Evolutionary conservation across 78 protist species (phyloP).

Genomic region (Salpingoeca rosetta): DNA sequence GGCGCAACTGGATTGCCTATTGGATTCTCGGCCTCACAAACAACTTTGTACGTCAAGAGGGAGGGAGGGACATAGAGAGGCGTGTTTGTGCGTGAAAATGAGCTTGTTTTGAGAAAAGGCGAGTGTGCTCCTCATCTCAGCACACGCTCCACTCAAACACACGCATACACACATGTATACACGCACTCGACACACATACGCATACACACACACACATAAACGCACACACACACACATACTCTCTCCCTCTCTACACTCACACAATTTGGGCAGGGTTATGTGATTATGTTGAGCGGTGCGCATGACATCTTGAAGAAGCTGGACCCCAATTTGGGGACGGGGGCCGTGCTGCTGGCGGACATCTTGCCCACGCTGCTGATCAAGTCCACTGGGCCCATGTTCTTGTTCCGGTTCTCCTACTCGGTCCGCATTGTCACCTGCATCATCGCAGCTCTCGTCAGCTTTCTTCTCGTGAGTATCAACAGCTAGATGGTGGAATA

Average conservation of each 20-base stretch:
- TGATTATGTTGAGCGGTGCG: background rate
- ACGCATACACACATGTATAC: background rate
- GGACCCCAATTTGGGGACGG: background rate
- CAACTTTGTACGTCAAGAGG: too few relatives aligned
- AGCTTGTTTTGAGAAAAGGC: too few relatives aligned
- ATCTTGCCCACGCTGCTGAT: background rate
- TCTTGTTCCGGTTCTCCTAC: background rate
- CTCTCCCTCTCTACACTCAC: background rate
- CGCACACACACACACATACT: background rate
- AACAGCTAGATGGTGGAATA: too few relatives aligned
- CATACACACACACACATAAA: background rate
- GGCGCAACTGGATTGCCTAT: too few relatives aligned
- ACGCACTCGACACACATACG: background rate
- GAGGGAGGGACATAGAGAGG: too few relatives aligned
- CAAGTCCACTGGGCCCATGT: background rate
- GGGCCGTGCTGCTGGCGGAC: background rate
- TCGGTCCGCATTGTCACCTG: background rate
- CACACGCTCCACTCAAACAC: background rate
- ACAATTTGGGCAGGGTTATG: background rate
- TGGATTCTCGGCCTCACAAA: background rate
- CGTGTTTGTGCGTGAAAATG: too few relatives aligned
- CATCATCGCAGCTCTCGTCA: background rate
- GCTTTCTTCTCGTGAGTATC: background rate
- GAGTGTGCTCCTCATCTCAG: too few relatives aligned
- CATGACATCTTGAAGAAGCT: background rate